phyloP scores from a whole-genome alignment of 228 moss, liverwort and hornwort genomes.

The Sphagnum fallax region DNA sequence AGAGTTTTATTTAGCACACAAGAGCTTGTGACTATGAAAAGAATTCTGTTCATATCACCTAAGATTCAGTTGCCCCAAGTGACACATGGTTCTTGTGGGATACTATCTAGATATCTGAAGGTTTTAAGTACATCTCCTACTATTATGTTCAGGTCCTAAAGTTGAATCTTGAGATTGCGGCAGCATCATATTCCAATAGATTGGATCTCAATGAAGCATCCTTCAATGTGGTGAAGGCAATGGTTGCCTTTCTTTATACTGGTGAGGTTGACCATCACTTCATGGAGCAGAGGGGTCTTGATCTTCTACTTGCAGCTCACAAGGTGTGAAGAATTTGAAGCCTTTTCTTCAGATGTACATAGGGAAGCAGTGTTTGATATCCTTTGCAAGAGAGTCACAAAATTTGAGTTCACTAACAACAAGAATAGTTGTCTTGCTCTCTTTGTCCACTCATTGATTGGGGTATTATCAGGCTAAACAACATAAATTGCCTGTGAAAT shows the following conservation, averaged over 20 bases:
- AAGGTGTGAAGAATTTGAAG: slow-evolving; percentile 16
- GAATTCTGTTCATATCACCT: no score
- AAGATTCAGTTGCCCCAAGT: no score
- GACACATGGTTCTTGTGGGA: no score
- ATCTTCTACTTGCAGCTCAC: slow-evolving; percentile 55
- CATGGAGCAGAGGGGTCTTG: slow-evolving; percentile 40
- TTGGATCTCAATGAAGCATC: slow-evolving; percentile 59
- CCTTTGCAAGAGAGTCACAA: neutral
- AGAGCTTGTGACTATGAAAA: no score
- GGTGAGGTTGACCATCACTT: slow-evolving; percentile 37
- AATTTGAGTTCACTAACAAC: no score
- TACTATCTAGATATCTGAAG: no score
- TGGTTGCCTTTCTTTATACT: slow-evolving; percentile 45
- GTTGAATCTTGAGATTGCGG: slow-evolving; percentile 40
- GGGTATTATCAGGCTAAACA: neutral
- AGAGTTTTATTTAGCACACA: no score
- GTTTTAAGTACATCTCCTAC: no score
- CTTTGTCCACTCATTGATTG: no score
- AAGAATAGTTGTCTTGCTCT: no score
- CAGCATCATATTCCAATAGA: slow-evolving; percentile 33
- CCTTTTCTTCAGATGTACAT: no score
- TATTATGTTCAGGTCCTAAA: slow-evolving; percentile 28
- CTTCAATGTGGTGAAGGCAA: slow-evolving; percentile 33
- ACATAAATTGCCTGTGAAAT: neutral
- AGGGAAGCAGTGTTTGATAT: slow-evolving; percentile 1